A percentile compares a stretch with the other conserved stretches of the same genome.
phyloP scores from a whole-genome alignment of 495 filamentous ascomycete genomes.

The Penicillium canariense region DNA sequence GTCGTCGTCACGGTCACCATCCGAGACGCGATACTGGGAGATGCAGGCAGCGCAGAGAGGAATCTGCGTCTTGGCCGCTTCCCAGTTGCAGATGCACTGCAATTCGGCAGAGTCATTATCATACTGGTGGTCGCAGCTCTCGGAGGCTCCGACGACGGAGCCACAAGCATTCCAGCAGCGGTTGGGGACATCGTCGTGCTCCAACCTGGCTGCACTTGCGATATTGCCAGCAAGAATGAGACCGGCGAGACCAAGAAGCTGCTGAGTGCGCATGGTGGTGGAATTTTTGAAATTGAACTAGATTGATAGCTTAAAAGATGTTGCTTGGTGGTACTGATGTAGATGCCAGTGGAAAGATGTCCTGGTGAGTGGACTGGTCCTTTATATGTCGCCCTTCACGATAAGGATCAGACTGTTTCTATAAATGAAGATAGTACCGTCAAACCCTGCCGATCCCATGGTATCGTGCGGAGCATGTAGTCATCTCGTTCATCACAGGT shows the following conservation, averaged over 20 bases:
- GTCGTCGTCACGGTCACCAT: conserved; percentile 13
- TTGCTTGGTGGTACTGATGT: neutral
- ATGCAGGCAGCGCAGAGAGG: conserved; percentile 41
- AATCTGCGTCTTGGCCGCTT: conserved; percentile 23
- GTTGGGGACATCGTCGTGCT: conserved; percentile 34
- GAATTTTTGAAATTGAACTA: neutral
- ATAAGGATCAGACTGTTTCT: conserved; percentile 8
- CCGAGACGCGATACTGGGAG: conserved; percentile 21
- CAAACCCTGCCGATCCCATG: conserved; percentile 11
- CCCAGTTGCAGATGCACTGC: conserved; percentile 35
- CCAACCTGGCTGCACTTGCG: conserved; percentile 28
- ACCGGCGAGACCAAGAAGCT: conserved; percentile 28
- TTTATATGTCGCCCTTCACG: neutral
- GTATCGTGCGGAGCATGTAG: neutral
- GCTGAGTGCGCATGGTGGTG: conserved; percentile 28
- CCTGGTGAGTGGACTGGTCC: neutral
- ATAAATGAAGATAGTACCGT: conserved; percentile 11
- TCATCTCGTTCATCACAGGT: neutral
- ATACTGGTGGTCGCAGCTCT: conserved; percentile 27
- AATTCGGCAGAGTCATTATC: conserved; percentile 32
- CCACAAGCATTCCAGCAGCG: conserved; percentile 33
- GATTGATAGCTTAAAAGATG: conserved; percentile 1
- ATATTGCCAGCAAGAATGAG: conserved; percentile 29
- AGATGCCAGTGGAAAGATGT: neutral
- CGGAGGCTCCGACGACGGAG: conserved; percentile 25